Evolutionary conservation across 2,329 filamentous ascomycete species (phyloP).

Genomic region (Alternaria sp.): DNA sequence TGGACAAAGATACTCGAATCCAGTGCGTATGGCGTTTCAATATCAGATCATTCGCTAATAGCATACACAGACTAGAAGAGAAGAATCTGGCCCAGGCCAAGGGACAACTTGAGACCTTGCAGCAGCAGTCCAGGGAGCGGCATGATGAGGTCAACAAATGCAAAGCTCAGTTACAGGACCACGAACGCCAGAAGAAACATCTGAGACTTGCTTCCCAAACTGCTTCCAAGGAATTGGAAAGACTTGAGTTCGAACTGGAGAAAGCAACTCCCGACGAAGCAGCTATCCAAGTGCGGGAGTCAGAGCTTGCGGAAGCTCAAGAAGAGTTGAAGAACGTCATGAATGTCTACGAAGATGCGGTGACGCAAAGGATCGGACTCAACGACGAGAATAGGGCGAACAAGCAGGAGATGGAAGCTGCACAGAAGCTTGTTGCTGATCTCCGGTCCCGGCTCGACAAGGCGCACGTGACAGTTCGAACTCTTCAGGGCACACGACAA

Average conservation of each 20-base stretch:
- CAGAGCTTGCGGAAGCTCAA: constrained; percentile 31
- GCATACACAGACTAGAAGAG: constrained; percentile 48
- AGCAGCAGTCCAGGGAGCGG: constrained; percentile 40
- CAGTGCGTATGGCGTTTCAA: constrained; percentile 41
- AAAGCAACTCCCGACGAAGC: constrained; percentile 67
- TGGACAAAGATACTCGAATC: constrained; percentile 74
- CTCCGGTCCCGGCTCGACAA: constrained; percentile 32
- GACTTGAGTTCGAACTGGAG: constrained; percentile 70
- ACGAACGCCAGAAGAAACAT: constrained; percentile 55
- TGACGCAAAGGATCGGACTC: constrained; percentile 53
- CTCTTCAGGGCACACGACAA: constrained; percentile 39
- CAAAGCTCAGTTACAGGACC: constrained; percentile 56
- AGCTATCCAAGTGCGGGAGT: constrained; percentile 44
- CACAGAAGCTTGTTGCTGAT: constrained; percentile 32
- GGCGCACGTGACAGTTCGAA: constrained; percentile 36
- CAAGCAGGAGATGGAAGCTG: constrained; percentile 41
- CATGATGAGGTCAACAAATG: constrained; percentile 55
- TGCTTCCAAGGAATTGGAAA: constrained; percentile 67
- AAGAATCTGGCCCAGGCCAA: constrained; percentile 58
- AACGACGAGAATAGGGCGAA: constrained; percentile 42
- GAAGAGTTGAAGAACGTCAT: constrained; percentile 63
- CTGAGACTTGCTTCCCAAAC: constrained; percentile 64
- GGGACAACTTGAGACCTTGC: constrained; percentile 39
- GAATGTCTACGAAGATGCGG: constrained; percentile 59
- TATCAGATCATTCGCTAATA: constrained; percentile 5